Conservation (phyloP, 331 rosid species). For the Quercus lobata region DNA sequence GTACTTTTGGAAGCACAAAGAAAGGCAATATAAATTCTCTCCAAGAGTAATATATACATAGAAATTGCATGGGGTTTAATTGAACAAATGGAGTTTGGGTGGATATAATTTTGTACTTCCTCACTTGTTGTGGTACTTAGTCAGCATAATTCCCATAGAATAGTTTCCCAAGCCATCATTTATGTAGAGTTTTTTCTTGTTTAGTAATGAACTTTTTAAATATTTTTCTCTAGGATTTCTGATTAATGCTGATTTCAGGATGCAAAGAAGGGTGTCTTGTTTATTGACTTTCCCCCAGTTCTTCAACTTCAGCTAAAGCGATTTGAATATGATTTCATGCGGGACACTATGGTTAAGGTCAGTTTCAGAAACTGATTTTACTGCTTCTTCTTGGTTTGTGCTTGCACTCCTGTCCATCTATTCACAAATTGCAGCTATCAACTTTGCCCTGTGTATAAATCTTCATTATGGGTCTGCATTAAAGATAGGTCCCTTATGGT, state of each 20-base stretch:
- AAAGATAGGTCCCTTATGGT: neutral
- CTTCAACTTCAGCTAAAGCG: conserved; percentile 92
- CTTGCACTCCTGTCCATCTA: neutral
- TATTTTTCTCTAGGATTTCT: conserved; percentile 1
- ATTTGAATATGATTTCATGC: conserved; percentile 77
- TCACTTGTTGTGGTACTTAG: neutral
- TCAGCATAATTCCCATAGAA: neutral
- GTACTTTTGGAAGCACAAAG: neutral
- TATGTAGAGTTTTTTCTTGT: neutral
- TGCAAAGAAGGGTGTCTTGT: conserved; percentile 86
- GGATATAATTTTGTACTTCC: neutral
- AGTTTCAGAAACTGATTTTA: conserved; percentile 20
- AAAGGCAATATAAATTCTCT: neutral
- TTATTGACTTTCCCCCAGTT: conserved; percentile 91
- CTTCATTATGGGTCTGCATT: neutral
- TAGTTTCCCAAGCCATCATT: neutral
- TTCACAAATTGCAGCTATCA: neutral
- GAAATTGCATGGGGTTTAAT: neutral
- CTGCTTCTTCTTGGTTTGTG: neutral
- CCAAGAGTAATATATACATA: neutral
- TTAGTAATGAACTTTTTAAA: neutral
- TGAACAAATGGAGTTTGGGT: neutral
- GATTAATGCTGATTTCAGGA: conserved; percentile 48
- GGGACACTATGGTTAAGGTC: conserved; percentile 90
- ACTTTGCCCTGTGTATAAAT: neutral